A percentile compares a stretch with the other conserved stretches of the same genome.
phyloP scores from a whole-genome alignment of 345 rosid genomes.

The Euclidium syriacum region DNA sequence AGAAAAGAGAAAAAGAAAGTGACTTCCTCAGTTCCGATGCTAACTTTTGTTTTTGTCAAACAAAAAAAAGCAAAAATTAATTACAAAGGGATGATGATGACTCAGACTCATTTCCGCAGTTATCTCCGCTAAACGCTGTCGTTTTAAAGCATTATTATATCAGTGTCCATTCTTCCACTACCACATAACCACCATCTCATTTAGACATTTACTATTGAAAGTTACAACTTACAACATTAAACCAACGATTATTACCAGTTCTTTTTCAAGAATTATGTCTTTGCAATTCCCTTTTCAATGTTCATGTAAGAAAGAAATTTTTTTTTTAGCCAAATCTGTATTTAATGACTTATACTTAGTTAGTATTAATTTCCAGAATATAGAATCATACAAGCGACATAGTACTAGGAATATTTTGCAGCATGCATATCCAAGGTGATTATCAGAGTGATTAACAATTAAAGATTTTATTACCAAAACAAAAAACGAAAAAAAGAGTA shows the following conservation, averaged over 20 bases:
- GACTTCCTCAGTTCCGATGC: slow-evolving; percentile 16
- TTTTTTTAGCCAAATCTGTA: background rate
- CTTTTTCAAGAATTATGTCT: no score
- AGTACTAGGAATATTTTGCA: slow-evolving; percentile 15
- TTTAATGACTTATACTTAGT: background rate
- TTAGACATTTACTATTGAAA: background rate
- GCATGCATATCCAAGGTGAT: background rate
- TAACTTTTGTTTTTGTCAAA: slow-evolving; percentile 5
- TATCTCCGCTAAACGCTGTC: background rate
- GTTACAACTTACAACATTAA: background rate
- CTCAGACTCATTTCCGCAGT: slow-evolving; percentile 8
- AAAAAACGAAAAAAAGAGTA: background rate
- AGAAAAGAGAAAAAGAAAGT: background rate
- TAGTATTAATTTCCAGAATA: background rate
- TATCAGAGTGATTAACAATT: background rate
- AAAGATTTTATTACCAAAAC: background rate
- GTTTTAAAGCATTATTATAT: background rate
- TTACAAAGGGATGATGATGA: background rate
- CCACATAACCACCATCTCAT: background rate
- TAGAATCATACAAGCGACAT: slow-evolving; percentile 5
- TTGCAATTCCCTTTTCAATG: background rate
- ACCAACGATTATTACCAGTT: background rate
- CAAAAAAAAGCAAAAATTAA: background rate
- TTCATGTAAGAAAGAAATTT: background rate
- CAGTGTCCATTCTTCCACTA: background rate